A percentile compares a stretch with the other conserved stretches of the same genome.
Evolutionary conservation across 2,329 filamentous ascomycete genomes (phyloP).

Genomic region (Cladophialophora bantiana): DNA sequence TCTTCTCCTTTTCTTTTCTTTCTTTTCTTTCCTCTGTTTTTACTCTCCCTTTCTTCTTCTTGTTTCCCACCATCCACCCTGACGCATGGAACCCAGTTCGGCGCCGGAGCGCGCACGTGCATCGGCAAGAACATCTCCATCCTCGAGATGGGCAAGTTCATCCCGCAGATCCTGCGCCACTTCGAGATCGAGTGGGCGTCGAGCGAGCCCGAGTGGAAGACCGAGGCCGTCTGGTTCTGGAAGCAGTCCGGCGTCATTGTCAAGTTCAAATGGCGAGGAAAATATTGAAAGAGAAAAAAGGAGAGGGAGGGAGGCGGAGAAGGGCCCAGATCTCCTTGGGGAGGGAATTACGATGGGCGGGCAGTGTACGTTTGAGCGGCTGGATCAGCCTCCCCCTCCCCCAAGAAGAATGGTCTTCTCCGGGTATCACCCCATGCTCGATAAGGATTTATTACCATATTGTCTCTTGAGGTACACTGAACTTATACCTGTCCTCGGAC

Average conservation of each 20-base stretch:
- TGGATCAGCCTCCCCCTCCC: too few relatives aligned
- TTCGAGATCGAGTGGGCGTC: constrained; percentile 30
- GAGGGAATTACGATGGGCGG: too few relatives aligned
- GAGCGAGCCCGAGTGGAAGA: constrained; percentile 23
- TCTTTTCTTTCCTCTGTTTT: neutral
- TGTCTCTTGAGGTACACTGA: neutral
- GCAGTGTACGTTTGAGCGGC: too few relatives aligned
- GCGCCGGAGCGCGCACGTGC: constrained; percentile 49
- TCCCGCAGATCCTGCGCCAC: constrained; percentile 31
- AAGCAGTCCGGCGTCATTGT: constrained; percentile 24
- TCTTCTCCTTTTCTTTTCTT: neutral
- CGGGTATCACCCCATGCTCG: too few relatives aligned
- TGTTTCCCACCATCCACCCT: too few relatives aligned
- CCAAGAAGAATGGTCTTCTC: too few relatives aligned
- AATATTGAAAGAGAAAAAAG: neutral
- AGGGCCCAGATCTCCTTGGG: too few relatives aligned
- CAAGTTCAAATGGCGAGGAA: constrained; percentile 13
- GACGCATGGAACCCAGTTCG: constrained; percentile 48
- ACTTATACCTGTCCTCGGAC: too few relatives aligned
- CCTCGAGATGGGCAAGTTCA: constrained; percentile 32
- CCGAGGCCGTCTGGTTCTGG: constrained; percentile 25
- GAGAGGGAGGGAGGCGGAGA: too few relatives aligned
- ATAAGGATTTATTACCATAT: neutral
- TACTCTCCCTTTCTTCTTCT: too few relatives aligned
- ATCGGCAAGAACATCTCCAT: constrained; percentile 32